Conservation (phyloP, 2,329 filamentous ascomycete species). For the Botryotinia globosa region DNA sequence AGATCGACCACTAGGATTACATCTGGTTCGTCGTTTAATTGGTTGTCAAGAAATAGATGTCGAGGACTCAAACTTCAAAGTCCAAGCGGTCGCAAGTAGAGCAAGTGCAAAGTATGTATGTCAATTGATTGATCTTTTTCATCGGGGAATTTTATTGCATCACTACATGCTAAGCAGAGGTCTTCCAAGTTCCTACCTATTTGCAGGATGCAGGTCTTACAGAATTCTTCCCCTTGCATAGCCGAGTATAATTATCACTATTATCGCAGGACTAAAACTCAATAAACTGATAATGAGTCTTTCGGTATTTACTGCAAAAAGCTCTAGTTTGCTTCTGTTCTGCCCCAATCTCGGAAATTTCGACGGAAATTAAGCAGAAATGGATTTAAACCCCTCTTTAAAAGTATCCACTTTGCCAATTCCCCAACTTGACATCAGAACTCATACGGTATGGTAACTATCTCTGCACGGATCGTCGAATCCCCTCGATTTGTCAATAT, state of each 20-base stretch:
- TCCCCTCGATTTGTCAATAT: neutral
- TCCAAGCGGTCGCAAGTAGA: neutral
- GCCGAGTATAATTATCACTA: neutral
- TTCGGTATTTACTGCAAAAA: neutral
- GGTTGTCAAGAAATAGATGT: neutral
- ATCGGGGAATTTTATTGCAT: neutral
- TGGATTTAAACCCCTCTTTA: neutral
- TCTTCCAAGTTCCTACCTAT: neutral
- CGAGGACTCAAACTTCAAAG: neutral
- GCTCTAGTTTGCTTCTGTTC: neutral
- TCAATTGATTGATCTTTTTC: neutral
- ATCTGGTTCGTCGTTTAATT: neutral
- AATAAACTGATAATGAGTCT: neutral
- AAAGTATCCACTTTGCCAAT: neutral
- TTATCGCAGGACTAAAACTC: neutral
- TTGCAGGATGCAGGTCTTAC: neutral
- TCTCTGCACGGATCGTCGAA: neutral
- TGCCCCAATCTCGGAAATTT: neutral
- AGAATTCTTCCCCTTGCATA: neutral
- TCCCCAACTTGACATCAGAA: neutral
- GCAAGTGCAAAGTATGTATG: neutral
- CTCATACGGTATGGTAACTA: neutral
- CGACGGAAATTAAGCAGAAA: neutral
- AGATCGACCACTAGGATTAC: neutral
- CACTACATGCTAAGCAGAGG: neutral